Percentiles rank a stretch among this genome's conserved stretches.
Conservation (phyloP, 2,329 filamentous ascomycete genomes). For the Penicillium sp. region DNA sequence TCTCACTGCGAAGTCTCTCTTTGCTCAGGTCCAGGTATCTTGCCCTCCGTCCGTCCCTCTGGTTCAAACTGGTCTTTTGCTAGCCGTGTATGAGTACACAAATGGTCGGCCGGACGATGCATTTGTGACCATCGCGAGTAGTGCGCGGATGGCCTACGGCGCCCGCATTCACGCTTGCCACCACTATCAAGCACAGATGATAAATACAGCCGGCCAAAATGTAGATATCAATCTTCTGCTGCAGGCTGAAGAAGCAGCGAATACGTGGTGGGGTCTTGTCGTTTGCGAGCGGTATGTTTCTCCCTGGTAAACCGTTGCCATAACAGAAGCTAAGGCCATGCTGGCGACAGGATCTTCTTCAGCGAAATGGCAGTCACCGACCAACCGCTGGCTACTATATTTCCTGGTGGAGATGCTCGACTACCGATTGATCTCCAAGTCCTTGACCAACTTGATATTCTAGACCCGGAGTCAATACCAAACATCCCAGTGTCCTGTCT, state of each 20-base stretch:
- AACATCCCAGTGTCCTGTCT: not conserved
- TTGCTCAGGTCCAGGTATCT: not conserved
- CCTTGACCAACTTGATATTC: not conserved
- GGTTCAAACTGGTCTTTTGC: not conserved
- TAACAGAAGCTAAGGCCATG: not conserved
- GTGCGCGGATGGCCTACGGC: constrained; percentile 4
- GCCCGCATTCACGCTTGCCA: not conserved
- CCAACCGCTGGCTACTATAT: not conserved
- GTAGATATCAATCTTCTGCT: not conserved
- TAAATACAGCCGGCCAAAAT: not conserved
- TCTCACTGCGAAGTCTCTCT: not conserved
- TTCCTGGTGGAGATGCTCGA: not conserved
- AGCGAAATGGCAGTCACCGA: not conserved
- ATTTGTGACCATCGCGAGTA: not conserved
- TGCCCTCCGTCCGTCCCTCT: not conserved
- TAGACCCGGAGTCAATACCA: not conserved
- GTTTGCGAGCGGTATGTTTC: not conserved
- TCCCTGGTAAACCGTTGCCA: not conserved
- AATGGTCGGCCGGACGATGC: not conserved
- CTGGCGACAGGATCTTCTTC: not conserved
- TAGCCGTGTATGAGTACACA: not conserved
- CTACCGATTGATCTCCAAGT: not conserved
- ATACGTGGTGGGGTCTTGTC: constrained; percentile 3
- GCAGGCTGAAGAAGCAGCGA: not conserved
- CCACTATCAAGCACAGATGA: not conserved